Evolutionary conservation across 1,284 basidiomycete species (phyloP).

Genomic region (Austroboletus novae-zelandiae): DNA sequence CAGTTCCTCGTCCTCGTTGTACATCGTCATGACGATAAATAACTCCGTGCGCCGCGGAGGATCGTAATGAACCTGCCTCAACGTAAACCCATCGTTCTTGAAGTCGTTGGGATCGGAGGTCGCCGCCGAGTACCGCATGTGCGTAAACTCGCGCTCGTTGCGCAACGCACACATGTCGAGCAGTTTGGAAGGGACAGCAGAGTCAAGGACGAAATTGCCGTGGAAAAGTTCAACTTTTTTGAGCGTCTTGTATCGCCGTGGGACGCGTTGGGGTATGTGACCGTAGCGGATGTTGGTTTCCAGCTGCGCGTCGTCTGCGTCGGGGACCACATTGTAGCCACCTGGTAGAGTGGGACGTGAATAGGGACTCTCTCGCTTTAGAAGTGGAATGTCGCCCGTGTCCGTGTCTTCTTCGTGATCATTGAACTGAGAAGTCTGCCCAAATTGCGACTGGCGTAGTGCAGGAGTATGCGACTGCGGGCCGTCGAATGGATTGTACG

Average conservation of each 20-base stretch:
- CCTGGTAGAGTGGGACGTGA: slow-evolving; percentile 38
- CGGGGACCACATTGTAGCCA: slow-evolving; percentile 40
- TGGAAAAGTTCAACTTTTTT: slow-evolving; percentile 89
- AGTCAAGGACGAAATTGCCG: slow-evolving; percentile 88
- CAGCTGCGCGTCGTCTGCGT: slow-evolving; percentile 36
- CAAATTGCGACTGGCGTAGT: slow-evolving; percentile 25
- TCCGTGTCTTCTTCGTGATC: slow-evolving; percentile 38
- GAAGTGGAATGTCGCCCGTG: slow-evolving; percentile 62
- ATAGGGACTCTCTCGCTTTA: slow-evolving; percentile 44
- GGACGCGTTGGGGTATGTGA: slow-evolving; percentile 80
- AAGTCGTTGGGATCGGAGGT: slow-evolving; percentile 94
- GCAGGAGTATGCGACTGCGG: slow-evolving; percentile 17
- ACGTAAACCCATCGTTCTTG: slow-evolving; percentile 73
- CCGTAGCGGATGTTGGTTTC: slow-evolving; percentile 76
- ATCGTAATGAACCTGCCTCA: slow-evolving; percentile 81
- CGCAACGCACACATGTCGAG: slow-evolving; percentile 74
- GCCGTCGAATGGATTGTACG: slow-evolving; percentile 24
- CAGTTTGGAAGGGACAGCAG: slow-evolving; percentile 81
- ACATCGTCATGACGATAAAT: slow-evolving; percentile 83
- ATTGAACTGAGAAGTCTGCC: slow-evolving; percentile 37
- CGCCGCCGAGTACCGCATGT: slow-evolving; percentile 93
- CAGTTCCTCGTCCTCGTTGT: slow-evolving; percentile 73
- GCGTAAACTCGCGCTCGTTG: slow-evolving; percentile 87
- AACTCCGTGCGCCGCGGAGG: slow-evolving; percentile 83
- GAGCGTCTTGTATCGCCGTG: slow-evolving; percentile 86